Evolutionary conservation across 2,329 filamentous ascomycete genomes (phyloP).

Genomic region (Cladosporium sp.): DNA sequence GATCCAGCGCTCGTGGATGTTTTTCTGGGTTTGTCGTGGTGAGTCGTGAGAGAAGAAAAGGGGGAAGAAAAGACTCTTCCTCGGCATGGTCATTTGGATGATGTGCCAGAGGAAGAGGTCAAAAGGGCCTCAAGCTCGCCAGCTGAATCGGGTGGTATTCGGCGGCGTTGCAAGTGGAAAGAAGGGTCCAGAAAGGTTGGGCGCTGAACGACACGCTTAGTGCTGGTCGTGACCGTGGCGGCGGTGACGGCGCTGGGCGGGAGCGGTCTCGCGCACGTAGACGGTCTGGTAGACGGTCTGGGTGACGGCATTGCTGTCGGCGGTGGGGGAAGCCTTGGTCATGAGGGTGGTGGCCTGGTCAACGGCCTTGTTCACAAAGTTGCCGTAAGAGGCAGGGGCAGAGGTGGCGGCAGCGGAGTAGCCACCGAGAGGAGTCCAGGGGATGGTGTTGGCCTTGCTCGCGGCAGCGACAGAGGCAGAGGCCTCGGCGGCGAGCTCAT

Average conservation of each 20-base stretch:
- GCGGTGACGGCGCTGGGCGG: slow-evolving; percentile 5
- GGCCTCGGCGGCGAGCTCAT: slow-evolving; percentile 14
- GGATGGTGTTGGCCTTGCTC: slow-evolving; percentile 21
- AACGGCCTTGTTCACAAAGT: neutral
- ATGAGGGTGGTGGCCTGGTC: slow-evolving; percentile 8
- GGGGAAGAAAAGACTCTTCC: neutral
- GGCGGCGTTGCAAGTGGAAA: slow-evolving; percentile 9
- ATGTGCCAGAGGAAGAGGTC: neutral
- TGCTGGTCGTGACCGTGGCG: slow-evolving; percentile 2
- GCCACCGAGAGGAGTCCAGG: slow-evolving; percentile 5
- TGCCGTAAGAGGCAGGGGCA: neutral
- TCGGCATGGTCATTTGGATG: neutral
- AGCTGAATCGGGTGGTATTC: neutral
- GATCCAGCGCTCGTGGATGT: slow-evolving; percentile 3
- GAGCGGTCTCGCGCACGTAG: slow-evolving; percentile 8
- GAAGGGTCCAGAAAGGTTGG: neutral
- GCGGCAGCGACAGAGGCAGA: slow-evolving; percentile 23
- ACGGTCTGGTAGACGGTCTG: slow-evolving; percentile 5
- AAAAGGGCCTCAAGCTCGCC: slow-evolving; percentile 5
- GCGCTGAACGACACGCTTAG: slow-evolving; percentile 12
- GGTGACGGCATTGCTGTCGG: slow-evolving; percentile 1
- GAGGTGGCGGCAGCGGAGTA: neutral
- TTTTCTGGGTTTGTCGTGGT: neutral
- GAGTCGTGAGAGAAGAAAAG: slow-evolving; percentile 1
- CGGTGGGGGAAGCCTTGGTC: slow-evolving; percentile 7